A percentile compares a stretch with the other conserved stretches of the same genome.
Conservation (phyloP, 345 rosid genomes). For the Eucalyptus tenuipes region DNA sequence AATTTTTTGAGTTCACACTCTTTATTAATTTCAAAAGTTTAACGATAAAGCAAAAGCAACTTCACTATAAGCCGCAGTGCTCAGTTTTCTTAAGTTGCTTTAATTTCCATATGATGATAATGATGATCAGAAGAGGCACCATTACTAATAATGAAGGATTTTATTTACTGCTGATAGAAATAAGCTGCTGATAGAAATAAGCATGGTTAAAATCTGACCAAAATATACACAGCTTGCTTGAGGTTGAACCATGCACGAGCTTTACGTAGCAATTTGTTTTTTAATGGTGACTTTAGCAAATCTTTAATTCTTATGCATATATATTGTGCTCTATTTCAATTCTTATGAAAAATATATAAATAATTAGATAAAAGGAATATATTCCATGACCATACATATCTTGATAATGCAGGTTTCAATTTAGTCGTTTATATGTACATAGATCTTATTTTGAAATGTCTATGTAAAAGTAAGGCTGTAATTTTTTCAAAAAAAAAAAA, state of each 20-base stretch:
- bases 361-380: not conserved
- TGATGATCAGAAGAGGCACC: not conserved
- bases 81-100: not conserved
- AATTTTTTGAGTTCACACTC: not conserved
- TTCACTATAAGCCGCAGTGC: no score
- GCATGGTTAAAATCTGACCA: not conserved
- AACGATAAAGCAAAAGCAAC: not conserved
- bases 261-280: not conserved
- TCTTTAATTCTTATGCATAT: not conserved
- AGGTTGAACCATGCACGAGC: not conserved
- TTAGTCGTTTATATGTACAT: not conserved
- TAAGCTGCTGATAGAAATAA: not conserved
- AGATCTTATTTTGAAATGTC: not conserved
- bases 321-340: not conserved
- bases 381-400: not conserved
- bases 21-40: not conserved
- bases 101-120: not conserved
- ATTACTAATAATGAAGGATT: not conserved
- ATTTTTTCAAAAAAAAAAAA: no score
- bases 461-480: not conserved
- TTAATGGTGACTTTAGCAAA: not conserved
- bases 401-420: not conserved
- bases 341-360: not conserved
- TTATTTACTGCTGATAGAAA: not conserved
- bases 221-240: no score